Evolutionary conservation across 306 rosid genomes (phyloP).

Genomic region (Inga oerstediana): DNA sequence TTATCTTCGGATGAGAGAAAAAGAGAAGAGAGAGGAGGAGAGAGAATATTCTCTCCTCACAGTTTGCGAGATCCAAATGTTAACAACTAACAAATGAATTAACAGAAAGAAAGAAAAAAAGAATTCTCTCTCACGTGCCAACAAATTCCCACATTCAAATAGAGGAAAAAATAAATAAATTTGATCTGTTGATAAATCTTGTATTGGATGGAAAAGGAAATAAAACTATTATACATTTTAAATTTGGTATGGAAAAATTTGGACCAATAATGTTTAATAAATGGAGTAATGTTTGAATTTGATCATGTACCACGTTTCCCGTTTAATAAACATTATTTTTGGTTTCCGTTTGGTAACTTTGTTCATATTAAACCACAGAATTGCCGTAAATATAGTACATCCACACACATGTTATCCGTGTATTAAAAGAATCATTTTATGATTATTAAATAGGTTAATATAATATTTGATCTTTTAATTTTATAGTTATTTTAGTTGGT

Average conservation of each 20-base stretch:
- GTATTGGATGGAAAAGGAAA: background rate
- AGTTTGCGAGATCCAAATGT: slow-evolving; percentile 7
- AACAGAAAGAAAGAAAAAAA: no score
- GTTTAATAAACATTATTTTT: background rate
- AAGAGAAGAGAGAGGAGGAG: background rate
- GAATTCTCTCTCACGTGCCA: background rate
- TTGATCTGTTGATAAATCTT: background rate
- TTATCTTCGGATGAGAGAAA: slow-evolving; percentile 3
- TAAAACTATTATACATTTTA: background rate
- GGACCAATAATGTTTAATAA: background rate
- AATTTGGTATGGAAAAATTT: background rate
- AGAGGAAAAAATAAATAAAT: background rate
- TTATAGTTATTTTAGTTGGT: no score
- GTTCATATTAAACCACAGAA: no score
- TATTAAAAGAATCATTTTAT: no score
- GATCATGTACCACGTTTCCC: background rate
- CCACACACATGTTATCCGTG: no score
- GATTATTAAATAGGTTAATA: no score
- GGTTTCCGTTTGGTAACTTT: background rate
- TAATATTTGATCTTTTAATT: no score
- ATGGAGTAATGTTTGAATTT: no score
- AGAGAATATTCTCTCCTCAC: slow-evolving; percentile 19
- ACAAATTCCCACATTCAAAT: background rate
- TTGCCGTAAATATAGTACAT: no score
- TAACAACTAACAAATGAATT: background rate